phyloP scores from a whole-genome alignment of 2,329 filamentous ascomycete species.

The Ceratocystis variospora region DNA sequence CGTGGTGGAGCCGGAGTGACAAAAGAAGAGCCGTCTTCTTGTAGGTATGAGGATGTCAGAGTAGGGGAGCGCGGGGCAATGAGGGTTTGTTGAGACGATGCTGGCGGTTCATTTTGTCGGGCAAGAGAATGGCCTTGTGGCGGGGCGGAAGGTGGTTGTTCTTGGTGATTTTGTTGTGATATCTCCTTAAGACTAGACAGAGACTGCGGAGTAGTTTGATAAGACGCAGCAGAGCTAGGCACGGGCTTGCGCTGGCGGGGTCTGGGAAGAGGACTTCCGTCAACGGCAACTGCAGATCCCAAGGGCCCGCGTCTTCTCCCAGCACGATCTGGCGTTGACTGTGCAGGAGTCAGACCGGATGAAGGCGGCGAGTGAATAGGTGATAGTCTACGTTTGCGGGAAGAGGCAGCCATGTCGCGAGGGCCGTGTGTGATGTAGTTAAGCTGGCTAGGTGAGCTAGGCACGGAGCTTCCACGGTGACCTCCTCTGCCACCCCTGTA shows the following conservation, averaged over 20 bases:
- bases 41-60: constrained; percentile 47
- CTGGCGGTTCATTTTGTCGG: constrained; percentile 2
- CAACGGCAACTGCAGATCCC: constrained; percentile 31
- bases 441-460: constrained; percentile 51
- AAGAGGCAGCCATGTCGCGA: constrained; percentile 40
- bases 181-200: constrained; percentile 27
- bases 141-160: not conserved
- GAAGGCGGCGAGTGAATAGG: constrained; percentile 42
- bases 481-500: constrained; percentile 48
- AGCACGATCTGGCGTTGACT: constrained; percentile 45
- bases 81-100: constrained; percentile 15
- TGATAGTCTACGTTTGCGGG: constrained; percentile 44
- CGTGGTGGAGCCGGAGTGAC: constrained; percentile 61
- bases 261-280: constrained; percentile 49
- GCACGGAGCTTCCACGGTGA: constrained; percentile 53
- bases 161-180: constrained; percentile 5
- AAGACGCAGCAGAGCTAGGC: constrained; percentile 21
- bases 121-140: not conserved
- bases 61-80: constrained; percentile 39
- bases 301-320: constrained; percentile 22
- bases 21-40: constrained; percentile 47
- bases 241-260: constrained; percentile 26
- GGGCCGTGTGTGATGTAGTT: constrained; percentile 48
- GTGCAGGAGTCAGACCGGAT: constrained; percentile 36
- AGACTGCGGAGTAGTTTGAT: constrained; percentile 32